Conservation (phyloP, 2,329 filamentous ascomycete genomes). For the Cytospora piceae region DNA sequence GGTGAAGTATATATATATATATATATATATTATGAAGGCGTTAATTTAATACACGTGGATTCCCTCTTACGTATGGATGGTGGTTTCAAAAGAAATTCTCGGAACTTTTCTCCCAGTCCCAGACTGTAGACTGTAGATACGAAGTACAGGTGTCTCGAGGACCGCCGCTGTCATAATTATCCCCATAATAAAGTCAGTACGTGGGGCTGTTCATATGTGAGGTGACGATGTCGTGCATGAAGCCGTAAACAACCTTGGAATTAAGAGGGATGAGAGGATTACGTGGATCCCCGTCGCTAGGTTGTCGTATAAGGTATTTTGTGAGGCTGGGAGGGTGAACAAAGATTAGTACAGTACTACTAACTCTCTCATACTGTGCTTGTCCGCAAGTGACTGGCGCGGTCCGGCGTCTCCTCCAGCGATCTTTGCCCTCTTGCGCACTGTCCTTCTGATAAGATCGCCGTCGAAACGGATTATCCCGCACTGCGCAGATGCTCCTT, state of each 20-base stretch:
- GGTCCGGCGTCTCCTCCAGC: neutral
- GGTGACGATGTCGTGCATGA: conserved; percentile 19
- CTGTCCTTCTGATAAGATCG: conserved; percentile 7
- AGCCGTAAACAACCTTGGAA: conserved; percentile 8
- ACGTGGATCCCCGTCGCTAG: conserved; percentile 1
- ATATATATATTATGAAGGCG: too few relatives aligned
- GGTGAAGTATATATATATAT: too few relatives aligned
- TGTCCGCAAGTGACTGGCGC: neutral
- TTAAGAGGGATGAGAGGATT: conserved; percentile 15
- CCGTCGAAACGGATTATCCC: conserved; percentile 5
- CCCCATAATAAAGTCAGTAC: conserved; percentile 1
- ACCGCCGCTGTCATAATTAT: neutral
- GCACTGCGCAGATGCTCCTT: neutral
- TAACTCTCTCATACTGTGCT: neutral
- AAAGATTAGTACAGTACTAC: neutral
- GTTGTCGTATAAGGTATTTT: neutral
- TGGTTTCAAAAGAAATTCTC: too few relatives aligned
- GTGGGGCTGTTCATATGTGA: conserved; percentile 7
- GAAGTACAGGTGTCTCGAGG: neutral
- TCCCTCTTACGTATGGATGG: too few relatives aligned
- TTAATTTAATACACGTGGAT: too few relatives aligned
- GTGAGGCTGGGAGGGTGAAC: neutral
- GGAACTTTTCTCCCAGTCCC: too few relatives aligned
- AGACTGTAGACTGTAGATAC: too few relatives aligned
- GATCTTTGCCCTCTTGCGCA: neutral